These are phyloP conservation scores for Calendula officinalis DNA, from an alignment of 129 eudicot species.

Conservation along the genomic window DNA sequence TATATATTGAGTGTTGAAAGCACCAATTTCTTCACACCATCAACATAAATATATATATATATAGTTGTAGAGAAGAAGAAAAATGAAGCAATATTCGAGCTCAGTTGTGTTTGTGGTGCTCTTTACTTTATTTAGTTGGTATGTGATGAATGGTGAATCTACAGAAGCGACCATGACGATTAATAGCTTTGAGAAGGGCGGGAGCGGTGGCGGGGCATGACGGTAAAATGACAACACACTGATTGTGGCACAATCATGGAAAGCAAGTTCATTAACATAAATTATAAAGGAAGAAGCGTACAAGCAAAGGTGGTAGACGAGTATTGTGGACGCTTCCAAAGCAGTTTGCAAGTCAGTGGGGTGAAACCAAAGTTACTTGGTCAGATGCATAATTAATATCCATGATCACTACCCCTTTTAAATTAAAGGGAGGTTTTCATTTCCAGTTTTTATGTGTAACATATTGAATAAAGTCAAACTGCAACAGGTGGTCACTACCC, in stretches of 20 bases:
- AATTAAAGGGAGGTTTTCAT: no score
- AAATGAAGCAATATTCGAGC: no score
- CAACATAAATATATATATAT: no score
- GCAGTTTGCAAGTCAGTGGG: constrained; percentile 12
- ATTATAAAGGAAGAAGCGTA: constrained; percentile 7
- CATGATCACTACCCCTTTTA: no score
- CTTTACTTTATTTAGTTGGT: no score
- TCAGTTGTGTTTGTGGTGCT: no score
- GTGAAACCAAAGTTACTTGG: constrained; percentile 8
- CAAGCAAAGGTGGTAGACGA: constrained; percentile 28
- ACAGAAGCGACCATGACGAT: constrained; percentile 12
- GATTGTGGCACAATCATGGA: constrained; percentile 29
- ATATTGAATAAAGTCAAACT: no score
- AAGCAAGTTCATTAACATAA: constrained; percentile 7
- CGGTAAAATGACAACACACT: constrained; percentile 3
- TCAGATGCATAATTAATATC: constrained; percentile 3
- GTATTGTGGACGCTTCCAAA: constrained; percentile 16
- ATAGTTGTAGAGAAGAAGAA: no score
- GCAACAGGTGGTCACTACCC: no score
- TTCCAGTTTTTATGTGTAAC: no score
- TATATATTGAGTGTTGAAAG: no score
- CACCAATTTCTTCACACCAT: no score
- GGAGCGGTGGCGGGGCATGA: constrained; percentile 24
- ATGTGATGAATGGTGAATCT: neutral
- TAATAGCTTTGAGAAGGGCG: constrained; percentile 25